Base-by-base conservation (phyloP, 768 basidiomycete species). In the Stropharia rugosoannulata region DNA sequence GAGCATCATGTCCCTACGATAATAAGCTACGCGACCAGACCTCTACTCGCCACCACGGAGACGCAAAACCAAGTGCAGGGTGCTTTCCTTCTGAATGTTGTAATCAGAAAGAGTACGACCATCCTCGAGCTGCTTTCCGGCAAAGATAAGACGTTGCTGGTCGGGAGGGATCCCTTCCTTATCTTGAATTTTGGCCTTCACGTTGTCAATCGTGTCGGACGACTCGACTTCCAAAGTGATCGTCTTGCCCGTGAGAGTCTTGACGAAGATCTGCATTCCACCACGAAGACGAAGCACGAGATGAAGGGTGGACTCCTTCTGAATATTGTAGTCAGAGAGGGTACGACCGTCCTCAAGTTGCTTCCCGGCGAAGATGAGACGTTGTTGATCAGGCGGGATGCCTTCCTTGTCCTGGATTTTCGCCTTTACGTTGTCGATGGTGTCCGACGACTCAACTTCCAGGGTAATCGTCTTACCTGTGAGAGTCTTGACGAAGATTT, bases 391-490 rank as follows among this genome's bases (percentile, higher is more conserved):
- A 18, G 87, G 88, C 13, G 86, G 88, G 46, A 90, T 89, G 41
- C 87, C 87, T 59, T 89, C 87, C 78, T 89, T 89, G 72, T 89
- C 87, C 71, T 89, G 87, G 55, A 89, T 89, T 75, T 88, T 88
- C 16, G 82, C 77, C 74, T 87, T 89, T 37, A 89, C 87, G 56
- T 87, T 86, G 73, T 88, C 87, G 61, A 89, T 88, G 18, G 87
- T 87, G 69, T 88, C 86, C 0, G 83, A 85, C 0, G 86, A 87
- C 70, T 89, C 87, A 22, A 89, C 87, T 66, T 89, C 87, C 36
- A 89, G 63, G 0, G 87, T 89, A 66, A 89, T 87, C 39, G 87
- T 88, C 78, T 88, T 88, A 46, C 87, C 87, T 6, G 87, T 88
- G 4, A 89, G 72, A 22, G 83, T 83, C 77, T 87, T 87, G 58